These are phyloP conservation scores for Plasmodium knowlesi DNA, from an alignment of 169 alveolate genomes.

Conservation along the genomic window DNA sequence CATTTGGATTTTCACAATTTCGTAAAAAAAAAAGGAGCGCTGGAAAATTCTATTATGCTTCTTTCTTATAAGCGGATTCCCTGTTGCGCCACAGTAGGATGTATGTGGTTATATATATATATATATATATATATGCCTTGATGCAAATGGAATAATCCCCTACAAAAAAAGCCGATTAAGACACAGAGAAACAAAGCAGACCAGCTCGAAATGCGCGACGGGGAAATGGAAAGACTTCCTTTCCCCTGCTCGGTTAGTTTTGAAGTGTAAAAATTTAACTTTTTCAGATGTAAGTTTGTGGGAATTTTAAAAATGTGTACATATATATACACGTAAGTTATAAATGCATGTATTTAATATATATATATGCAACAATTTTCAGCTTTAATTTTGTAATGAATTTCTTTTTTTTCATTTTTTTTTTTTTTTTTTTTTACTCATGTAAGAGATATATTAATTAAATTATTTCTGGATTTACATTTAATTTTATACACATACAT, in stretches of 20 bases:
- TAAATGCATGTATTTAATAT: not conserved
- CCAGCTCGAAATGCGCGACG: not conserved
- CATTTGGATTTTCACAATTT: not conserved
- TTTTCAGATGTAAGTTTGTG: constrained; percentile 9
- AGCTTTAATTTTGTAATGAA: not conserved
- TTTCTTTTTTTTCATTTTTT: constrained; percentile 8
- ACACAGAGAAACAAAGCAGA: not conserved
- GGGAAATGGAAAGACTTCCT: not conserved
- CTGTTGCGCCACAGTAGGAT: not conserved
- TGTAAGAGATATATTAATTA: constrained; percentile 22
- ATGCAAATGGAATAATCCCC: not conserved
- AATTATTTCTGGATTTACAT: constrained; percentile 8
- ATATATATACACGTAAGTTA: constrained; percentile 8
- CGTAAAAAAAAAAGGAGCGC: not conserved
- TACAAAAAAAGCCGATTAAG: not conserved
- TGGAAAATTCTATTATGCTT: not conserved
- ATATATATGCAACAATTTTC: constrained; percentile 1
- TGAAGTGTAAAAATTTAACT: not conserved
- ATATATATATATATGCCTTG: not conserved
- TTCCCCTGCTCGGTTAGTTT: not conserved
- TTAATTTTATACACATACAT: constrained; percentile 24
- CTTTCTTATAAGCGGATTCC: not conserved
- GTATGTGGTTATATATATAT: not conserved
- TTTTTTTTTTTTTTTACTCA: constrained; percentile 26
- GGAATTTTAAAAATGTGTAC: constrained; percentile 8